Conservation (phyloP, 1,139 yeast species). For the Dujonia santamariae region DNA sequence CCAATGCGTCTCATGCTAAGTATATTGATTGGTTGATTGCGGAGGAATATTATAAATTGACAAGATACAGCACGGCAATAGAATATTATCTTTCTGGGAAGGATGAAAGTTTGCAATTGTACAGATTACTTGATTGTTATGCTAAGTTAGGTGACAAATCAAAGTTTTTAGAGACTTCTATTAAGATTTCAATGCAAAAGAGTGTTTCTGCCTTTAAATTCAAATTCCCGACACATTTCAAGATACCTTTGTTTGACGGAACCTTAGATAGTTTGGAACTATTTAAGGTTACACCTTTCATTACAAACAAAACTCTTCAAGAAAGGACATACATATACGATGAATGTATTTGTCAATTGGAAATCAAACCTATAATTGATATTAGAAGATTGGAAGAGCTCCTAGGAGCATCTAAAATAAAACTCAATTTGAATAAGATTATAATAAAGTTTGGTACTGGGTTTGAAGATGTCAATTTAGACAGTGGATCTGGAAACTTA, state of each 20-base stretch:
- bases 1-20: no score
- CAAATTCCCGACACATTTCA: no score
- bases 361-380: background rate
- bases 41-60: slow-evolving; percentile 32
- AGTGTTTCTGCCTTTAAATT: no score
- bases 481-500: background rate
- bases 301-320: background rate
- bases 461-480: background rate
- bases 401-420: slow-evolving; percentile 4
- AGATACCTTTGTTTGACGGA: no score
- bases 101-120: slow-evolving; percentile 9
- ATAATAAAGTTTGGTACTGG: background rate
- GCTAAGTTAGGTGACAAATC: background rate
- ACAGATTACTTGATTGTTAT: slow-evolving; percentile 13
- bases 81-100: slow-evolving; percentile 25
- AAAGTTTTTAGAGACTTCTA: background rate
- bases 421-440: background rate
- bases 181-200: background rate
- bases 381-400: background rate
- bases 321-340: slow-evolving; percentile 4
- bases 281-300: background rate
- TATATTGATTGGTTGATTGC: slow-evolving; percentile 50
- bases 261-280: no score
- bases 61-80: slow-evolving; percentile 38
- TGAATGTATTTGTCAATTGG: slow-evolving; percentile 7